Evolutionary conservation across 371 early-diverging fungal species (phyloP), one percentile per base, ranked within the genome.

Genomic region (Mucor velutinosus): DNA sequence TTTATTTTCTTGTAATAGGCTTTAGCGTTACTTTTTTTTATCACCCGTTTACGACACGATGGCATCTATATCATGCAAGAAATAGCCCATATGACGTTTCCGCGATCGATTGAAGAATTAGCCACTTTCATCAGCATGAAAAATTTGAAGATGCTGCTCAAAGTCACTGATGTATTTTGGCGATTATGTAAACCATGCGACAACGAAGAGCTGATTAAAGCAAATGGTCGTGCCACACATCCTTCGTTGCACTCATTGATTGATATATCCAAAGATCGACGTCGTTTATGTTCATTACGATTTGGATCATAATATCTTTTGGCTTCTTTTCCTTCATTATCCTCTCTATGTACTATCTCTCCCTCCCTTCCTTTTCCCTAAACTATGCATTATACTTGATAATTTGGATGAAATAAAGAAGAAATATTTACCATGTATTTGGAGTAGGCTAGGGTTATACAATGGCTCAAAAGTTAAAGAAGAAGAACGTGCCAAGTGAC

Each of bases 291-390:
- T 63, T 59, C 66, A 66, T 71, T 71, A 62, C 63, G 71, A 62
- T 66, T 71, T 71, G 66, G 66, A 65, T 60, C 66, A 71, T 71
- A 55, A 51, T 65, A n/a, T n/a, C n/a, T n/a, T n/a, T n/a, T n/a
- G n/a, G n/a, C n/a, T 71, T 72, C 63, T 65, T 65, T 66, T 72
- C 60, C 60, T 63, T 45, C n/a, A 45, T 61, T 61, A 61, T 45
- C 32, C 61, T 61, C 61, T 29, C 47, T 61, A 10, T 41, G 45
- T 43, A 27, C 43, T 60, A 60, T 60, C 60, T 60, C 45, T 29
- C 27, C 30, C 61, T 45, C 47, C 30, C 45, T 6, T 17, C 23
- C 41, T 21, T 47, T 47, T 17, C 47, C 51, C 30, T 47, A 30
- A 61, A 61, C 61, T 45, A 61, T 45, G 61, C 23, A 61, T 47